These are phyloP conservation scores for Umbelopsis isabellina DNA, from an alignment of 192 early-diverging fungal genomes.

Conservation along the genomic window DNA sequence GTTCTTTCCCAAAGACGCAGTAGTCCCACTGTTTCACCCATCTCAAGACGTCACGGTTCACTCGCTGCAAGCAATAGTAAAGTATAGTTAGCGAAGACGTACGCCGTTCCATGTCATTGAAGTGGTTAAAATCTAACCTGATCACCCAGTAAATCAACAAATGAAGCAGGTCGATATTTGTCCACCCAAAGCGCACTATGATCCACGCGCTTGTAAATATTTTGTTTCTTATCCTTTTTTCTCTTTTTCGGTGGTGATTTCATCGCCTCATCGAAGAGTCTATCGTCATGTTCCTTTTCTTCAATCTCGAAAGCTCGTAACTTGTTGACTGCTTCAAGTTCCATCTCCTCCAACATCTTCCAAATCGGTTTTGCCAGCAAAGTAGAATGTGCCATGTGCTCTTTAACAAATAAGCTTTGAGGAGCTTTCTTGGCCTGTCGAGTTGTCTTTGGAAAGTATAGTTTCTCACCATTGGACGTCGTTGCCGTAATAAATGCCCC, in stretches of 20 bases:
- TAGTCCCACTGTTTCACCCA: conserved; percentile 99
- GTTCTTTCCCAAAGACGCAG: conserved; percentile 79
- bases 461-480: conserved; percentile 35
- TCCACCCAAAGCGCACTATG: conserved; percentile 78
- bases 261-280: conserved; percentile 8
- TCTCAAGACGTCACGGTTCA: conserved; percentile 84
- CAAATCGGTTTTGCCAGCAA: conserved; percentile 28
- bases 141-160: conserved; percentile 88
- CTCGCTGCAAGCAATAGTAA: conserved; percentile 41
- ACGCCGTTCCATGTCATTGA: too few species aligned
- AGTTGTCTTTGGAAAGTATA: conserved; percentile 50
- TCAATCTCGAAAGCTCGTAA: conserved; percentile 1
- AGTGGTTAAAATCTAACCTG: conserved; percentile 52
- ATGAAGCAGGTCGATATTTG: conserved; percentile 83
- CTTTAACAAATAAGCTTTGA: not conserved
- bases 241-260: not conserved
- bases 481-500: conserved; percentile 46
- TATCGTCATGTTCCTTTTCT: conserved; percentile 19
- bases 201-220: not conserved
- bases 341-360: conserved; percentile 26
- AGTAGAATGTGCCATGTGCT: conserved; percentile 5
- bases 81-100: not conserved
- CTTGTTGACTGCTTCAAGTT: not conserved
- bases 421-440: conserved; percentile 21
- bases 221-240: conserved; percentile 13